Percentiles rank a stretch among this genome's conserved stretches.
Evolutionary conservation across 2,329 filamentous ascomycete species (phyloP).

Genomic region (Rhynchosporium graminicola): DNA sequence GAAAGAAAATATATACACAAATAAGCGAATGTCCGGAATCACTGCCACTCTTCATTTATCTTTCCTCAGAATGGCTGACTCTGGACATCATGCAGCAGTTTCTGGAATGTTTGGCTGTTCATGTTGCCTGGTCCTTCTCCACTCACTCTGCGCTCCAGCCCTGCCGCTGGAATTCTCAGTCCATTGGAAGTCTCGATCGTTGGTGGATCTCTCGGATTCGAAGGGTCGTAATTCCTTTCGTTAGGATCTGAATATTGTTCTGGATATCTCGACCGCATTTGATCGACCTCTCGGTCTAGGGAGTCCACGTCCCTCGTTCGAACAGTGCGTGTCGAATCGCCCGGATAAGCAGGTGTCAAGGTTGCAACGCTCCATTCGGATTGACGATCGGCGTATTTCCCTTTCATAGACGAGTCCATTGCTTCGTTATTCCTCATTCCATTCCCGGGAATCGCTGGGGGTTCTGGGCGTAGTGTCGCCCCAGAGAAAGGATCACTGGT

Average conservation of each 20-base stretch:
- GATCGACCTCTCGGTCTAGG: not conserved
- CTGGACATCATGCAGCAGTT: constrained; percentile 9
- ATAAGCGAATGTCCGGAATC: not conserved
- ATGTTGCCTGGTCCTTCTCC: not conserved
- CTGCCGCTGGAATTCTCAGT: not conserved
- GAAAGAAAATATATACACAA: not conserved
- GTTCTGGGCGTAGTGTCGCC: not conserved
- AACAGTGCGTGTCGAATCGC: not conserved
- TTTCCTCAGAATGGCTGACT: constrained; percentile 3
- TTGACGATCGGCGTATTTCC: not conserved
- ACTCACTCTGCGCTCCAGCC: not conserved
- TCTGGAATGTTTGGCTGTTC: constrained; percentile 7
- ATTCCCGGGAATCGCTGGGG: not conserved
- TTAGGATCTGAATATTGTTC: not conserved
- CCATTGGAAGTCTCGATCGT: not conserved
- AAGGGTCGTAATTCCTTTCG: not conserved
- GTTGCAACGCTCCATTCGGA: constrained; percentile 5
- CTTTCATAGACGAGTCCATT: not conserved
- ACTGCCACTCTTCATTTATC: not conserved
- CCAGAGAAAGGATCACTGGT: not conserved
- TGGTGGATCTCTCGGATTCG: not conserved
- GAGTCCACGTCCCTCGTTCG: not conserved
- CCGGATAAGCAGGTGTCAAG: not conserved
- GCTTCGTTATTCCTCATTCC: not conserved
- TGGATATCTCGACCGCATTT: not conserved